Conservation (phyloP, 2,329 filamentous ascomycete species). For the Stemphylium beticola region DNA sequence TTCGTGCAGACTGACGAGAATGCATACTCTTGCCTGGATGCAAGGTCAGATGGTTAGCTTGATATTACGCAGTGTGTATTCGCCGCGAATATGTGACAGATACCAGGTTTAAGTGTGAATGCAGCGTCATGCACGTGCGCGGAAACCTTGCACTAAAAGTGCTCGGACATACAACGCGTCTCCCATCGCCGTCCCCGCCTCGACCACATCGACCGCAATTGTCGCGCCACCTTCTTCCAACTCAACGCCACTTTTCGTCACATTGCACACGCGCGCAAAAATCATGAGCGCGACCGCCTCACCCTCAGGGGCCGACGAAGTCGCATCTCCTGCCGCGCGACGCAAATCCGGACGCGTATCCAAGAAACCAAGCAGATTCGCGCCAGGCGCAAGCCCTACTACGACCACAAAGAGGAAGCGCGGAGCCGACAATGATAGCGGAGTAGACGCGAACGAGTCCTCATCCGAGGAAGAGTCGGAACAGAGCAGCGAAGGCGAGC, state of each 20-base stretch:
- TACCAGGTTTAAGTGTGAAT: neutral
- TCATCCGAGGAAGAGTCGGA: slow-evolving; percentile 39
- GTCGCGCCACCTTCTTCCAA: slow-evolving; percentile 19
- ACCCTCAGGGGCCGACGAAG: slow-evolving; percentile 32
- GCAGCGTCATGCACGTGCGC: slow-evolving; percentile 17
- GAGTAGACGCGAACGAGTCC: slow-evolving; percentile 34
- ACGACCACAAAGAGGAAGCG: slow-evolving; percentile 48
- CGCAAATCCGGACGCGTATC: slow-evolving; percentile 52
- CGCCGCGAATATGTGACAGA: no score
- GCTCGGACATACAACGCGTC: slow-evolving; percentile 23
- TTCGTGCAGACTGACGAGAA: no score
- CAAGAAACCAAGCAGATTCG: slow-evolving; percentile 45
- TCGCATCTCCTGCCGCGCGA: slow-evolving; percentile 39
- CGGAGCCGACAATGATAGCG: slow-evolving; percentile 37
- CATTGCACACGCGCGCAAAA: slow-evolving; percentile 23
- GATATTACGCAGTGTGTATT: no score
- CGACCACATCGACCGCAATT: slow-evolving; percentile 27
- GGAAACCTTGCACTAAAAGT: slow-evolving; percentile 21
- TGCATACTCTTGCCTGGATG: no score
- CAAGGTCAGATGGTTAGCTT: no score
- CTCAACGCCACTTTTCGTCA: slow-evolving; percentile 9
- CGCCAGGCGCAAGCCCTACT: slow-evolving; percentile 37
- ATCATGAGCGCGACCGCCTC: slow-evolving; percentile 42
- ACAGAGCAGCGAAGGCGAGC: slow-evolving; percentile 46
- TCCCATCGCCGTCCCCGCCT: slow-evolving; percentile 26